These are phyloP conservation scores for Avena eriantha DNA, from an alignment of 176 grass and related monocot genomes.

Conservation along the genomic window DNA sequence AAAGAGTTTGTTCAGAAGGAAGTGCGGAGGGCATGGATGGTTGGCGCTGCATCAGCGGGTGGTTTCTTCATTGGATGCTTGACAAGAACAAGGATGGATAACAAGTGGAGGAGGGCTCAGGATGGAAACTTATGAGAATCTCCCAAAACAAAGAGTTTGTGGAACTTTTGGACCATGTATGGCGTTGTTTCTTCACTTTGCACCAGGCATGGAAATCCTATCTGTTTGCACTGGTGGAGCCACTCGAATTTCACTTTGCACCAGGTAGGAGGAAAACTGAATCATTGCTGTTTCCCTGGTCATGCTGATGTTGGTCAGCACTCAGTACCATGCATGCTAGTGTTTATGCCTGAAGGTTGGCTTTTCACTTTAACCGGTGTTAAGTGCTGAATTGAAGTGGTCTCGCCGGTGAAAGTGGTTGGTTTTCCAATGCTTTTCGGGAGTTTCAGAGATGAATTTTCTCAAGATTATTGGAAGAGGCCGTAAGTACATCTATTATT, in stretches of 20 bases:
- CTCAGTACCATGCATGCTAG: neutral
- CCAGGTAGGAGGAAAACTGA: neutral
- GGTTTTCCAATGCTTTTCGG: too few species aligned
- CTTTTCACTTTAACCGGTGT: too few species aligned
- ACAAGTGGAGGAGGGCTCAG: neutral
- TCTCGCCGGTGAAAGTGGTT: too few species aligned
- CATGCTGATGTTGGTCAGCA: neutral
- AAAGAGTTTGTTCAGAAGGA: neutral
- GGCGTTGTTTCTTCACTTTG: neutral
- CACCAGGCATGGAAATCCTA: neutral
- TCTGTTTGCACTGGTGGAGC: neutral
- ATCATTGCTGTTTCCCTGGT: neutral
- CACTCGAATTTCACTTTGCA: neutral
- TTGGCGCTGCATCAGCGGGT: neutral
- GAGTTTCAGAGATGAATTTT: too few species aligned
- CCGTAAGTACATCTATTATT: too few species aligned
- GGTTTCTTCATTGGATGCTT: neutral
- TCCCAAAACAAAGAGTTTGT: neutral
- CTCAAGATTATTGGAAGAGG: too few species aligned
- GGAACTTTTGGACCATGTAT: neutral
- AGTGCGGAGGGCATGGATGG: neutral
- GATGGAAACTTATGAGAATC: neutral
- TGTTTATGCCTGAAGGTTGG: too few species aligned
- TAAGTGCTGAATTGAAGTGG: too few species aligned
- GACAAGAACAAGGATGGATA: neutral